A percentile compares a stretch with the other conserved stretches of the same genome.
phyloP scores from a whole-genome alignment of 305 asterid genomes.

The Fraxinus dipetala region DNA sequence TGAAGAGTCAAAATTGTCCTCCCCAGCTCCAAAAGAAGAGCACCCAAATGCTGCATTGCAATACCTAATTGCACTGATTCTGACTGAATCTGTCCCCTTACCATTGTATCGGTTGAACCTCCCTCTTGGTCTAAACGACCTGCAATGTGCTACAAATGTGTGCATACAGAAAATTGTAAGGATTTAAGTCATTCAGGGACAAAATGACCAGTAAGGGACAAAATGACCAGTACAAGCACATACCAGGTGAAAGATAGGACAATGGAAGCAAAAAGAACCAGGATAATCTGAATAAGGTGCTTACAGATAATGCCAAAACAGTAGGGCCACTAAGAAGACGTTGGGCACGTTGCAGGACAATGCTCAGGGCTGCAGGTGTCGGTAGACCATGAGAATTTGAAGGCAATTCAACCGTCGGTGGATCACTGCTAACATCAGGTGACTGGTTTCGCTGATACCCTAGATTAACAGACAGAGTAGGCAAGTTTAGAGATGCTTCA shows the following conservation, averaged over 20 bases:
- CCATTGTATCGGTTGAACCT: conserved; percentile 51
- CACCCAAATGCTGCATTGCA: conserved; percentile 86
- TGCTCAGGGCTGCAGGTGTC: conserved; percentile 60
- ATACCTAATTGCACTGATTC: conserved; percentile 63
- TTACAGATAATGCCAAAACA: conserved; percentile 73
- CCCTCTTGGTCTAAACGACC: conserved; percentile 62
- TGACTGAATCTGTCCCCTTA: conserved; percentile 63
- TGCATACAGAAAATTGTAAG: background rate
- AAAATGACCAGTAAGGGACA: background rate
- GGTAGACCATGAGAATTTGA: conserved; percentile 53
- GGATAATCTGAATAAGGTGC: conserved; percentile 23
- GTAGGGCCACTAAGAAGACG: conserved; percentile 61
- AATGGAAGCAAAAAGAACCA: conserved; percentile 2
- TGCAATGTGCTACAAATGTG: conserved; percentile 55
- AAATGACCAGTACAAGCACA: background rate
- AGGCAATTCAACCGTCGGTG: conserved; percentile 49
- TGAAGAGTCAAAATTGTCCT: conserved; percentile 76
- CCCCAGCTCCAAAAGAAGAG: conserved; percentile 83
- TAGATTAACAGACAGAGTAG: conserved; percentile 20
- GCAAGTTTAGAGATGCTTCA: conserved; percentile 18
- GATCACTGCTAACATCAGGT: conserved; percentile 28
- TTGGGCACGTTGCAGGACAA: conserved; percentile 55
- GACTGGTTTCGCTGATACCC: conserved; percentile 49
- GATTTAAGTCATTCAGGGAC: background rate
- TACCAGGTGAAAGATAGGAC: background rate